Percentiles rank a stretch among this genome's conserved stretches.
phyloP scores from a whole-genome alignment of 345 rosid species.

The Hypericum perforatum region DNA sequence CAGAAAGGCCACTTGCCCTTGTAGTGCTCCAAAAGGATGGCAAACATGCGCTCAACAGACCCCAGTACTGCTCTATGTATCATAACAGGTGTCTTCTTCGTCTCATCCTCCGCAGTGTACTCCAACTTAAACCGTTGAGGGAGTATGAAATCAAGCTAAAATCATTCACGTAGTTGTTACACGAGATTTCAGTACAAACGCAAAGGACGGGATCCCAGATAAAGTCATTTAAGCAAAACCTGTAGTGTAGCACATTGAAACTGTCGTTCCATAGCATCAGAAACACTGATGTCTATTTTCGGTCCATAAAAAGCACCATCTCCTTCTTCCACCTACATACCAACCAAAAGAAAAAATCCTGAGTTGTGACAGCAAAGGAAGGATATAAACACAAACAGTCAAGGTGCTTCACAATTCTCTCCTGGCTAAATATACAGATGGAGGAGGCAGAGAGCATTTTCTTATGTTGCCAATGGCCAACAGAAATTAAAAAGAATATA shows the following conservation, averaged over 20 bases:
- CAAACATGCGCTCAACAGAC: slow-evolving; percentile 94
- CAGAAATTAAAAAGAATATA: too few relatives aligned
- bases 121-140: slow-evolving; percentile 70
- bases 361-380: neutral
- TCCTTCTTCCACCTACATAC: slow-evolving; percentile 67
- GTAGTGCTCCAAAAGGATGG: slow-evolving; percentile 85
- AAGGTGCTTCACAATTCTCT: neutral
- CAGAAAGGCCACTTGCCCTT: slow-evolving; percentile 99
- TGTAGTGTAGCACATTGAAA: slow-evolving; percentile 95
- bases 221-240: slow-evolving; percentile 31
- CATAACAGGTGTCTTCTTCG: slow-evolving; percentile 79
- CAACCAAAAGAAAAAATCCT: neutral
- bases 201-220: neutral
- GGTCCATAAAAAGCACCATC: slow-evolving; percentile 99
- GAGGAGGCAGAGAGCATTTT: too few relatives aligned
- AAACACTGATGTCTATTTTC: slow-evolving; percentile 92
- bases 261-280: slow-evolving; percentile 87
- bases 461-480: too few relatives aligned
- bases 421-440: too few relatives aligned
- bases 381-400: neutral
- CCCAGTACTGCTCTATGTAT: slow-evolving; percentile 92
- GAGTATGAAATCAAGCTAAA: slow-evolving; percentile 90
- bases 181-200: slow-evolving; percentile 13
- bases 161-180: slow-evolving; percentile 13
- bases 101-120: slow-evolving; percentile 92